phyloP scores from a whole-genome alignment of 2,329 filamentous ascomycete species.

The Trichoderma asperellum region DNA sequence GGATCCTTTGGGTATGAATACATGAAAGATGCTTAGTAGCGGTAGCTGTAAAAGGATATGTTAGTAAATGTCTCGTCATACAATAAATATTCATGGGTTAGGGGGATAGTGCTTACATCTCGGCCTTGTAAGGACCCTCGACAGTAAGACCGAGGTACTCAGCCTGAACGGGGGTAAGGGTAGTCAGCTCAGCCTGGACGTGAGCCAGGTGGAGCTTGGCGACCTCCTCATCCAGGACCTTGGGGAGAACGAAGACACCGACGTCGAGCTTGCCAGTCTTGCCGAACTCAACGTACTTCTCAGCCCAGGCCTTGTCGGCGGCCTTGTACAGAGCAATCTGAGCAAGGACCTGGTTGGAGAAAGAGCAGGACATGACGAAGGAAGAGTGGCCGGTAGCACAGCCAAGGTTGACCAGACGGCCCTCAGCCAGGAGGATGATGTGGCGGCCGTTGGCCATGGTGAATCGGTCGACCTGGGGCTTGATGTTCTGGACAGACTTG shows the following conservation, averaged over 20 bases:
- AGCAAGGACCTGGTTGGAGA: constrained; percentile 99
- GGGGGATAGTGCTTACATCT: constrained; percentile 66
- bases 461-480: constrained; percentile 99
- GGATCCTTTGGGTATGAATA: constrained; percentile 44
- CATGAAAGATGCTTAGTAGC: constrained; percentile 47
- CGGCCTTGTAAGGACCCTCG: constrained; percentile 94
- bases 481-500: constrained; percentile 94
- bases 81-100: not conserved
- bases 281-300: constrained; percentile 97
- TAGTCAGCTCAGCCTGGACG: constrained; percentile 91
- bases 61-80: constrained; percentile 28
- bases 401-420: constrained; percentile 98
- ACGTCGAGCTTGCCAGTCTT: constrained; percentile 87
- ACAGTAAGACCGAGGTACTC: constrained; percentile 88
- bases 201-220: constrained; percentile 90
- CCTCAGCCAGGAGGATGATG: constrained; percentile 98
- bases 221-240: constrained; percentile 99
- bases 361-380: constrained; percentile 99
- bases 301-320: constrained; percentile 80
- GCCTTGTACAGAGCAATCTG: constrained; percentile 99
- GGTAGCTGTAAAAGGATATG: constrained; percentile 42
- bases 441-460: constrained; percentile 90
- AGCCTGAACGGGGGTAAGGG: constrained; percentile 82
- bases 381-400: constrained; percentile 99
- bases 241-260: constrained; percentile 92